Evolutionary conservation across 768 basidiomycete species (phyloP), one percentile per base, ranked within the genome.

Genomic region (Tubosaeta sp.): DNA sequence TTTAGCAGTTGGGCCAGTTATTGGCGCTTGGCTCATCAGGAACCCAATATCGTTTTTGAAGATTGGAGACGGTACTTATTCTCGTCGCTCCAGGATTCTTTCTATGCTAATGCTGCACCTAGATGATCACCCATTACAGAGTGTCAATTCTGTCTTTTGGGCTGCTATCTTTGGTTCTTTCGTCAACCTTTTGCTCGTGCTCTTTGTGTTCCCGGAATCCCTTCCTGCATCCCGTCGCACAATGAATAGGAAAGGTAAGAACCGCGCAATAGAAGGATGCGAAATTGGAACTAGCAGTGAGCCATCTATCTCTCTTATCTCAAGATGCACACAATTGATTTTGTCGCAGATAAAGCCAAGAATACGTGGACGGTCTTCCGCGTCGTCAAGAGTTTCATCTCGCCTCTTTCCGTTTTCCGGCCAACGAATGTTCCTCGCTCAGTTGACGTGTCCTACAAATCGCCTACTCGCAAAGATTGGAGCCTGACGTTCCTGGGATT

Each of bases 1-100:
- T 5, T 75, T 94, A 49, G 82, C 92, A 0, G 59, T 82, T 2
- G 93, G 93, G 1, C 92, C 93, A 24, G 79, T 83, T 64, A 76
- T 94, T 49, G 75, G 85, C 22, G 72, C 73, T 30, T 71, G 74
- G 58, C 54, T 83, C 45, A 78, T 84, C 59, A 66, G 68, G 14
- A 68, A 77, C 53, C 75, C 79, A 6, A 52, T 73, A 44, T 24
- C 62, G 8, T 64, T 68, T 49, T 54, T 71, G 42, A 58, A 49
- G 25, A 62, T 69, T 22, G 68, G 60, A 27, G 48, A 46, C 44
- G 44, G 67, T 69, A 52, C 18, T 44, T 32, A 19, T 44, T 39
- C n/a, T 25, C 21, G 13, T 35, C 18, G 7, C 46, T 55, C 55
- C 25, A 21, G 31, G 21, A 18, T 36, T 10, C 6, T 12, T 45